Evolutionary conservation across 2,329 filamentous ascomycete species (phyloP), one percentile per base, ranked within the genome.

Genomic region (Lomentospora prolificans): DNA sequence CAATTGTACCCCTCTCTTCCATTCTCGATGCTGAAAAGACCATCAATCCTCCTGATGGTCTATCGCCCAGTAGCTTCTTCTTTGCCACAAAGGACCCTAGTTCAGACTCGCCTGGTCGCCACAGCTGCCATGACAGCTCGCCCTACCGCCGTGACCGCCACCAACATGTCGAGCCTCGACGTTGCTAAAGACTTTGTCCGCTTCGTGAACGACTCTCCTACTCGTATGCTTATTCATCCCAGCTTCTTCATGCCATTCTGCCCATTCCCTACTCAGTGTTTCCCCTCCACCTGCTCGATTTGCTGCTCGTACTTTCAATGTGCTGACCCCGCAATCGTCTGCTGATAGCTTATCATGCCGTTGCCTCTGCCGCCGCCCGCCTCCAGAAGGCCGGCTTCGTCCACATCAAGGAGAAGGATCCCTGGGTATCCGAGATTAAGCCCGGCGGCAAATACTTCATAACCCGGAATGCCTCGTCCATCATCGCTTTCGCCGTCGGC

Each of bases 361-460:
- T 96, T 57, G 84, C 85, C 57, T 87, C 86, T 51, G 82, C 90
- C 61, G 86, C 86, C 64, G 73, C 84, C 60, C 85, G 87, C 56
- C 81, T 99, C 55, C 81, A 87, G 63, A 82, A 86, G 63, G 91
- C 89, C 52, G 91, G 92, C 58, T 99, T 97, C 77, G 79, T 82
- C 64, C 82, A 87, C 64, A 89, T 99, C 72, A 89, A 85, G 77
- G 92, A 97, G 73, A 87, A 89, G 64, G 90, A 96, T 66, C 84
- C 87, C 50, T 97, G 94, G 92, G 81, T 86, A 12, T 83, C 86
- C 1, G 82, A 79, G 50, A 80, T 96, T 59, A 81, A 84, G 57
- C 89, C 90, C 22, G 91, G 92, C 60, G 91, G 92, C 60, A 96
- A 95, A 73, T 97, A 97, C 78, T 96, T 91, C 74, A 82, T 96